Base-by-base conservation (phyloP, 1,284 basidiomycete genomes). In the Ceratobasidium sp. region DNA sequence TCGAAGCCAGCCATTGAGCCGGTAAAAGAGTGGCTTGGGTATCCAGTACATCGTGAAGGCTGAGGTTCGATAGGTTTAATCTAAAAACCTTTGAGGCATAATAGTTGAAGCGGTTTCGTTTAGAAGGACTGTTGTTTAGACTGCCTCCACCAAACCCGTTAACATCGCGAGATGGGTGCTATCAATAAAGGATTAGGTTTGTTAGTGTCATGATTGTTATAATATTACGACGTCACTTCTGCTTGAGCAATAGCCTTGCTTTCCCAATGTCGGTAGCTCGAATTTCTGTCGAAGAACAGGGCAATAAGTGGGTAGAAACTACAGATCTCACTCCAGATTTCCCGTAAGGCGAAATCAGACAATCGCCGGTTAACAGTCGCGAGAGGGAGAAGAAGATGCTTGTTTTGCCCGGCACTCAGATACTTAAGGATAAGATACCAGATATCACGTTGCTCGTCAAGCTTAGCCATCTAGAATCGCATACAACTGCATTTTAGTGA, bases 271-370 rank as follows among this genome's bases (percentile, higher is more conserved):
- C 23, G 68, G 26, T 70, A 70, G 68, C 68, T 39, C 15, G 51
- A 33, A 15, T 39, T 23, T 26, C 68, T 10, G 6, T 53, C 6
- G 33, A 55, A 70, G 51, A 70, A 56, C 39, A 70, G 68, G 23
- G 68, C 68, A 33, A 70, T 49, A 7, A 70, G 68, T 10, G 68
- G 68, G 42, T 70, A 70, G 51, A 70, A 55, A 56, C 68, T 70
- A n/a, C 15, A 33, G 23, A 70, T 28, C 15, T 70, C 68, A 9
- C 28, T 53, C 68, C 68, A 70, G n/a, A 70, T 70, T 23, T 53
- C 51, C 18, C 51, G n/a, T n/a, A 40, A 18, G 51, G 68, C 68
- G 7, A 70, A 7, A 53, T 51, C n/a, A 20, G 68, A 70, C 49
- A 70, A 1, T 28, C 40, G 53, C 13, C 68, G 49, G 33, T 33